A percentile compares a stretch with the other conserved stretches of the same genome.
Evolutionary conservation across 2,329 filamentous ascomycete species (phyloP).

Genomic region (Arthrobotrys sinensis): DNA sequence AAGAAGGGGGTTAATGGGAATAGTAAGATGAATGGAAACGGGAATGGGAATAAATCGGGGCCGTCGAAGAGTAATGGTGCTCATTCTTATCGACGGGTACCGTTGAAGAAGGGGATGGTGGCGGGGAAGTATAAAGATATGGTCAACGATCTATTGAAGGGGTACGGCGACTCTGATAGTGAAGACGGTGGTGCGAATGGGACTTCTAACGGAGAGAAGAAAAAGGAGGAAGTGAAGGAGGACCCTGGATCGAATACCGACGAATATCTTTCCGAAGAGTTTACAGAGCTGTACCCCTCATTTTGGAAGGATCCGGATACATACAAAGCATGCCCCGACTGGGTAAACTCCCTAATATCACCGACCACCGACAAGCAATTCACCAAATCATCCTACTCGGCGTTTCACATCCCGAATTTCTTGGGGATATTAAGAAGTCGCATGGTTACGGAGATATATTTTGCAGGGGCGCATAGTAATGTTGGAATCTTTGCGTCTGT

Average conservation of each 20-base stretch:
- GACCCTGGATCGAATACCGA: conserved; percentile 37
- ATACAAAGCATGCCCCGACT: conserved; percentile 3
- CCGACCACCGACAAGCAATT: conserved; percentile 61
- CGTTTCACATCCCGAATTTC: conserved; percentile 81
- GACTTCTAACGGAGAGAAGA: conserved; percentile 66
- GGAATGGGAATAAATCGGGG: conserved; percentile 64
- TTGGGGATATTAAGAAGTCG: conserved; percentile 71
- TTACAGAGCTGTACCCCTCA: conserved; percentile 32
- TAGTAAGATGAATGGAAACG: conserved; percentile 64
- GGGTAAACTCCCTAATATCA: conserved; percentile 31
- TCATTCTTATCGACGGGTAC: conserved; percentile 11
- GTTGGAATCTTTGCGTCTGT: conserved; percentile 92
- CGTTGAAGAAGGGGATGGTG: conserved; percentile 63
- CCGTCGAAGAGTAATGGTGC: conserved; percentile 7
- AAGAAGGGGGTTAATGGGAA: conserved; percentile 67
- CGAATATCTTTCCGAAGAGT: conserved; percentile 57
- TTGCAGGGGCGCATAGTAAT: conserved; percentile 89
- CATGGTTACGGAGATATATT: conserved; percentile 80
- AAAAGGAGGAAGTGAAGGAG: not conserved
- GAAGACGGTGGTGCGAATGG: conserved; percentile 11
- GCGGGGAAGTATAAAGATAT: conserved; percentile 61
- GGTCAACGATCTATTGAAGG: conserved; percentile 64
- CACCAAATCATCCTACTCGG: conserved; percentile 86
- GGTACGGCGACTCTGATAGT: conserved; percentile 16
- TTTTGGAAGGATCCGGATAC: conserved; percentile 38